Evolutionary conservation across 2,329 filamentous ascomycete species (phyloP).

Genomic region (Colletotrichum tanaceti): DNA sequence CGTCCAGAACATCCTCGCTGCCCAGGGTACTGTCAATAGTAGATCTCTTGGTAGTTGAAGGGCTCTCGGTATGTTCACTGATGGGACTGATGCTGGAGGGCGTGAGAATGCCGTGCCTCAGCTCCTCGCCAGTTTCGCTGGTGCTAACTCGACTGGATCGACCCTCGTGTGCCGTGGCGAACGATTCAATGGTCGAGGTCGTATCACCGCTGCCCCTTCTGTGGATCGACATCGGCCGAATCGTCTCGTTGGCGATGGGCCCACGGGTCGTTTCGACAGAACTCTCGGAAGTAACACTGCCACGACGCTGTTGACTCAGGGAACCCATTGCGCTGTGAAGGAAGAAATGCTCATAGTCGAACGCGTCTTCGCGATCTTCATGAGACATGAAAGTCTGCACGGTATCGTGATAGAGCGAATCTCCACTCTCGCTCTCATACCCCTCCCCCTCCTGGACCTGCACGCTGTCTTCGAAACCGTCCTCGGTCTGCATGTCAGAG

Average conservation of each 20-base stretch:
- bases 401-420: constrained; percentile 72
- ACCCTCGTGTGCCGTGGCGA: constrained; percentile 68
- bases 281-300: constrained; percentile 68
- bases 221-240: constrained; percentile 43
- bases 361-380: constrained; percentile 93
- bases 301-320: constrained; percentile 65
- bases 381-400: constrained; percentile 76
- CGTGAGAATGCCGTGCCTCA: constrained; percentile 33
- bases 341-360: constrained; percentile 97
- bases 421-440: constrained; percentile 71
- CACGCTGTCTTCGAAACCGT: constrained; percentile 50
- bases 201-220: constrained; percentile 62
- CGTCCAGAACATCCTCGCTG: constrained; percentile 43
- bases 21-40: constrained; percentile 45
- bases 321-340: constrained; percentile 91
- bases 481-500: constrained; percentile 55
- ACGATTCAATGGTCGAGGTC: constrained; percentile 64
- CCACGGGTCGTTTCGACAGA: constrained; percentile 73
- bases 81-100: constrained; percentile 37
- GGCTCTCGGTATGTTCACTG: constrained; percentile 37
- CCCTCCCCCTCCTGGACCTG: constrained; percentile 53
- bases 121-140: constrained; percentile 19
- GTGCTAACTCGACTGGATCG: constrained; percentile 52
- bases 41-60: constrained; percentile 36
- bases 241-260: constrained; percentile 48